A percentile compares a stretch with the other conserved stretches of the same genome.
These are phyloP conservation scores for Myxozyma neglecta DNA, from an alignment of 805 yeast genomes.

Conservation along the genomic window DNA sequence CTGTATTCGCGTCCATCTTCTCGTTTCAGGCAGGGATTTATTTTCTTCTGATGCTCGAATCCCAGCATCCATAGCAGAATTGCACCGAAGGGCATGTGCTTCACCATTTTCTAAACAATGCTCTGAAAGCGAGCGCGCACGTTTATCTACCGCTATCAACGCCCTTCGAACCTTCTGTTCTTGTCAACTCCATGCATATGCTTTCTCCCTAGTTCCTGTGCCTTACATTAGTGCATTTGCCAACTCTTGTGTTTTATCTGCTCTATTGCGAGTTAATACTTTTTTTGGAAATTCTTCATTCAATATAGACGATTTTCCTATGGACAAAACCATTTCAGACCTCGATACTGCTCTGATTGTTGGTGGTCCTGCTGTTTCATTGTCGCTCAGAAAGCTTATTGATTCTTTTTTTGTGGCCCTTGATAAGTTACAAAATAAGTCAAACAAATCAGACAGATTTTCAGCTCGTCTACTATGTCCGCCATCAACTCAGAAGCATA, in stretches of 20 bases:
- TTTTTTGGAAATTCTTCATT: not conserved
- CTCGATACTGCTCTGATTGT: conserved; percentile 17
- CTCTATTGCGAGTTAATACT: not conserved
- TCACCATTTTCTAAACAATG: not conserved
- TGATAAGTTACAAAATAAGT: not conserved
- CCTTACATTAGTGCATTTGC: conserved; percentile 3
- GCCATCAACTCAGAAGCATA: not conserved
- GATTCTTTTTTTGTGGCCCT: not conserved
- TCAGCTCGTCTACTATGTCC: not conserved
- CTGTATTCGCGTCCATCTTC: not conserved
- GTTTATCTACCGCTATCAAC: not conserved
- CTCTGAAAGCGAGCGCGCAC: not conserved
- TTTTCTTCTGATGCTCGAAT: not conserved
- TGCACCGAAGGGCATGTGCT: not conserved
- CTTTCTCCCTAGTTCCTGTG: conserved; percentile 14
- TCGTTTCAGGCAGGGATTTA: not conserved
- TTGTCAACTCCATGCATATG: conserved; percentile 12
- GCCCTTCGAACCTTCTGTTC: conserved; percentile 3
- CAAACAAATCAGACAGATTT: not conserved
- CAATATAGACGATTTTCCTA: not conserved
- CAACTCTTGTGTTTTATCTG: conserved; percentile 13
- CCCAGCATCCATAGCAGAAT: not conserved
- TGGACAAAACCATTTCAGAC: not conserved
- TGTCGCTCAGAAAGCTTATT: not conserved
- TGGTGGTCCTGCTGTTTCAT: conserved; percentile 9